phyloP scores from a whole-genome alignment of 2,329 filamentous ascomycete species.

The Monosporascus sp. region DNA sequence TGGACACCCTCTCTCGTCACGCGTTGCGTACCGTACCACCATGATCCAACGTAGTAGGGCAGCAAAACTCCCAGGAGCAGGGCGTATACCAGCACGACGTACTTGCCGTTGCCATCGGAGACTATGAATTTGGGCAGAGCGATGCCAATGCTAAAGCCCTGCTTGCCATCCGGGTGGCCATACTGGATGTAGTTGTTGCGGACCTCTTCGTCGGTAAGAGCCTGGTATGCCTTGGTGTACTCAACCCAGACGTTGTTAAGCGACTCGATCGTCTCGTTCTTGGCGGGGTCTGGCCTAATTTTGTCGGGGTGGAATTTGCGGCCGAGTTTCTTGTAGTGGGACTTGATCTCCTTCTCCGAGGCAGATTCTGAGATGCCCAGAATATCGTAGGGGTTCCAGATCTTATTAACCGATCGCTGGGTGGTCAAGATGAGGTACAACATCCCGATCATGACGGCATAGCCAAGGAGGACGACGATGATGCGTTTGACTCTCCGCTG shows the following conservation, averaged over 20 bases:
- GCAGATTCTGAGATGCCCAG: conserved; percentile 80
- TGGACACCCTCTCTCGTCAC: conserved; percentile 91
- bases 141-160: conserved; percentile 96
- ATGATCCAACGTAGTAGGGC: conserved; percentile 89
- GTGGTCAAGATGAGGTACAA: conserved; percentile 83
- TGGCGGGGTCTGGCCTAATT: conserved; percentile 71
- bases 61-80: conserved; percentile 81
- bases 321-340: conserved; percentile 81
- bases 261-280: conserved; percentile 82
- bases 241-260: conserved; percentile 91
- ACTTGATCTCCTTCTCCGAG: conserved; percentile 87
- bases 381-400: conserved; percentile 98
- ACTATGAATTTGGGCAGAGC: conserved; percentile 90
- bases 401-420: conserved; percentile 63
- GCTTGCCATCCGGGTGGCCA: conserved; percentile 95
- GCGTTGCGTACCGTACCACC: conserved; percentile 97
- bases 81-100: conserved; percentile 86
- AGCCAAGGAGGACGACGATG: conserved; percentile 70
- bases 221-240: conserved; percentile 96
- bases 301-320: conserved; percentile 92
- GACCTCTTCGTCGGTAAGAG: conserved; percentile 93
- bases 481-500: conserved; percentile 85
- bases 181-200: conserved; percentile 96
- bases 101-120: conserved; percentile 91
- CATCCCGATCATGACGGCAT: conserved; percentile 84